Base-by-base conservation (phyloP, 768 basidiomycete genomes). In the Suillus tomentosus region DNA sequence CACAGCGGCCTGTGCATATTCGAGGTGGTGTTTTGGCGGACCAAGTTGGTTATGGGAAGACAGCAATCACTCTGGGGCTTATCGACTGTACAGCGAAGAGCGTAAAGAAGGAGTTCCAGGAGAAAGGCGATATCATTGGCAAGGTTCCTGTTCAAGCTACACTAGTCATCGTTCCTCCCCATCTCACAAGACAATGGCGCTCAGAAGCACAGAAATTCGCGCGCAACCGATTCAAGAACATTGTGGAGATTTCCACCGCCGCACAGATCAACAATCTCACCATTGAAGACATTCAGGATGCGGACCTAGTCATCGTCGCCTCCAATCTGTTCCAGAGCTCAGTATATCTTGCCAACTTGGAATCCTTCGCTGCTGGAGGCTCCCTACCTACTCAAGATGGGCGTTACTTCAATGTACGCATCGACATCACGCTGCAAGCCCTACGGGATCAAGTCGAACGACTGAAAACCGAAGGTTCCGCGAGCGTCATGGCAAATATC, bases 21-120 rank as follows among this genome's bases (percentile, higher is more conserved):
- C 84, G 92, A 62, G 95, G 96, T 19, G 95, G 96, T 13, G 95
- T 97, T 56, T 85, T 97, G 53, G 95, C 95, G 14, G 96, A 98
- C 70, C 91, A 96, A 78, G 96, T 98, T 65, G 96, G 96, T 59
- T 98, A 98, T 71, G 96, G 96, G 19, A 98, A 98, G 79, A 98
- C 96, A 0, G 95, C 95, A 24, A 96, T 97, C 67, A 95, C 94
- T 3, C 83, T 98, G 36, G 95, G 90, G 22, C 82, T 98, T 64
- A 90, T 97, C 66, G 91, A 94, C 70, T 88, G 89, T 71, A 81
- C 87, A 24, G 77, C 79, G 22, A 82, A 85, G 67, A 76, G 76
- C 19, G 85, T 89, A 57, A 76, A 79, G 62, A 79, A 83, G 65
- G 90, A 91, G 66, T 86, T 90, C 66, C 74, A 81, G 36, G 79